phyloP scores from a whole-genome alignment of 106 monocot species.

The Allium sativum region DNA sequence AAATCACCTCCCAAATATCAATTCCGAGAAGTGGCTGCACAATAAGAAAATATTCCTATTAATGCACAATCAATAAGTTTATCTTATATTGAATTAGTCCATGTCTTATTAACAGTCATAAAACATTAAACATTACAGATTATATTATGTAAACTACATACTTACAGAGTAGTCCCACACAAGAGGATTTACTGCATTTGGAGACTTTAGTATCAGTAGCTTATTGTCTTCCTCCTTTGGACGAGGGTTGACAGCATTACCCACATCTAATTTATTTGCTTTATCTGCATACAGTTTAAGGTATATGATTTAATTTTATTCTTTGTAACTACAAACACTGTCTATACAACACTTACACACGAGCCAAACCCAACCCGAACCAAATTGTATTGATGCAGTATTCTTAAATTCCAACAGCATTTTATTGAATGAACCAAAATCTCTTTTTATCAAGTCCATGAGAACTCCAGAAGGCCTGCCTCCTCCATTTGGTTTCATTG shows the following conservation, averaged over 20 bases:
- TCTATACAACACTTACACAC: slow-evolving; percentile 31
- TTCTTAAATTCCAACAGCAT: slow-evolving; percentile 46
- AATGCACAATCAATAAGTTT: too few species aligned
- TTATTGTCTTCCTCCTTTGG: slow-evolving; percentile 64
- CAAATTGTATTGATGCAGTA: slow-evolving; percentile 68
- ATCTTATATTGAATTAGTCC: not conserved
- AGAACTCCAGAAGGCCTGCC: slow-evolving; percentile 61
- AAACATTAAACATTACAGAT: not conserved
- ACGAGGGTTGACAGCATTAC: slow-evolving; percentile 64
- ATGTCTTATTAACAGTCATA: not conserved
- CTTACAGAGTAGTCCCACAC: slow-evolving; percentile 85
- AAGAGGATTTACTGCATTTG: slow-evolving; percentile 87
- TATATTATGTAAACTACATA: slow-evolving; percentile 9
- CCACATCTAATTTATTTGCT: slow-evolving; percentile 60
- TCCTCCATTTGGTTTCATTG: slow-evolving; percentile 73
- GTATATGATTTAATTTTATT: too few species aligned
- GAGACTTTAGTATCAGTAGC: slow-evolving; percentile 70
- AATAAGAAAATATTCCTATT: slow-evolving; percentile 7
- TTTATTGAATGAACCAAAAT: slow-evolving; percentile 73
- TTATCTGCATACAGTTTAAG: slow-evolving; percentile 26
- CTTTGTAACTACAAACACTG: too few species aligned
- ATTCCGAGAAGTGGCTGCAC: slow-evolving; percentile 74
- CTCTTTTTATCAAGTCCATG: slow-evolving; percentile 63
- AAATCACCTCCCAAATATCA: slow-evolving; percentile 79
- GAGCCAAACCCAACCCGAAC: slow-evolving; percentile 98